Evolutionary conservation across 495 filamentous ascomycete genomes (phyloP), one percentile per base, ranked within the genome.

Genomic region (Hypoxylon fragiforme): DNA sequence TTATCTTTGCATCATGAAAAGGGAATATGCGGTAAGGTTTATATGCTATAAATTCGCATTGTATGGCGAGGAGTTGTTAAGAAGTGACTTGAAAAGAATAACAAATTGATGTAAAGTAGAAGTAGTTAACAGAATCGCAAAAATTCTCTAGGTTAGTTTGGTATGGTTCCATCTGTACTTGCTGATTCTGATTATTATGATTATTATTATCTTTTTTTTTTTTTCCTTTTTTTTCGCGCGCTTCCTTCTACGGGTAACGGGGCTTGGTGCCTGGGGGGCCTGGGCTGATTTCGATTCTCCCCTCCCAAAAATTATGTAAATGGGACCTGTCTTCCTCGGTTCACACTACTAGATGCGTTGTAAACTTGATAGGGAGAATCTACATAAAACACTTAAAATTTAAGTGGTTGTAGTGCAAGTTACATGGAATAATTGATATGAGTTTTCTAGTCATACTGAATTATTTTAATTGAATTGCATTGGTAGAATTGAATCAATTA

Each of bases 281-380:
- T 62, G 59, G 54, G 56, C 60, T 62, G 60, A 53, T 64, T 57
- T 49, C 19, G 48, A 40, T 53, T 48, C 24, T 45, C 54, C 42
- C 48, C 39, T 20, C 34, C 42, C 39, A 39, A 47, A 56, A 36
- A n/a, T n/a, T n/a, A n/a, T 44, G 32, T 16, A 44, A 43, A 52
- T 46, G 52, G 47, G 52, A 57, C 37, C 49, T 48, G 38, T 49
- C 12, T 46, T 48, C 26, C 44, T 53, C 44, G 32, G 52, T 52
- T 62, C 26, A 53, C 58, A 57, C 58, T 57, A 62, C 52, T 49
- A 57, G 22, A 36, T 50, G 37, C 12, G 8, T 32, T 51, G 47
- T 53, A 51, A 39, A 57, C 42, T 48, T 19, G 42, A 47, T 21
- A 48, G 37, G 21, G 19, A 24, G 13, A 18, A 55, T 42, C 35